These are phyloP conservation scores for Juncus effusus DNA, from an alignment of 176 grass and related monocot species.

Conservation along the genomic window DNA sequence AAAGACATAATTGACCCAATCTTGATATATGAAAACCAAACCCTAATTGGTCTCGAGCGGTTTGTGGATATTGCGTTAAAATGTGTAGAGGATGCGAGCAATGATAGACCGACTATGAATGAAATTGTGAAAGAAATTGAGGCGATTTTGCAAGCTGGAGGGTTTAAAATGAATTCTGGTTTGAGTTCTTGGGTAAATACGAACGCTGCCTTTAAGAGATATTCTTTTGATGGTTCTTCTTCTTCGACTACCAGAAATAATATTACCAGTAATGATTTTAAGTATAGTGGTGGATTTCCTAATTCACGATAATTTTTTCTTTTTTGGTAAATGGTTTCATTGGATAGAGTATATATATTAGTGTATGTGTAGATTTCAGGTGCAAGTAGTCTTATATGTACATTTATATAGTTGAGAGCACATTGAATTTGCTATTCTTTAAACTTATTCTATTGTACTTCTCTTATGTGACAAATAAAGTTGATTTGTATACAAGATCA, in stretches of 20 bases:
- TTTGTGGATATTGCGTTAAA: constrained; percentile 55
- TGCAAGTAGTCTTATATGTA: constrained; percentile 9
- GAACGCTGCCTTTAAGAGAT: constrained; percentile 20
- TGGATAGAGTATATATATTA: no score
- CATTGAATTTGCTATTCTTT: background rate
- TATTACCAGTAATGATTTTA: constrained; percentile 53
- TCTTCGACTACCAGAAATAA: constrained; percentile 21
- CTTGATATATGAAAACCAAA: constrained; percentile 28
- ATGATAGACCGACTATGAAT: constrained; percentile 52
- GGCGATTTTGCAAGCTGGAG: constrained; percentile 51
- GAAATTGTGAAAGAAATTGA: constrained; percentile 59
- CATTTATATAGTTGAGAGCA: constrained; percentile 2
- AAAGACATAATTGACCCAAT: constrained; percentile 64
- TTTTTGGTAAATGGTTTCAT: no score
- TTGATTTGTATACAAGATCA: no score
- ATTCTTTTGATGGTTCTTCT: constrained; percentile 35
- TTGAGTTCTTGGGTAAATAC: constrained; percentile 47
- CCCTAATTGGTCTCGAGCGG: constrained; percentile 36
- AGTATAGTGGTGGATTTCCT: constrained; percentile 57
- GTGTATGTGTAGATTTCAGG: background rate
- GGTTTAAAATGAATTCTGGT: constrained; percentile 32
- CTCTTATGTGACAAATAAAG: no score
- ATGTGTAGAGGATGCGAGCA: constrained; percentile 33
- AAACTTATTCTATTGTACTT: no score
- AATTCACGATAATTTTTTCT: constrained; percentile 8